These are phyloP conservation scores for Globisporangium spinosum DNA, from an alignment of 352 stramenopile genomes.

Conservation along the genomic window DNA sequence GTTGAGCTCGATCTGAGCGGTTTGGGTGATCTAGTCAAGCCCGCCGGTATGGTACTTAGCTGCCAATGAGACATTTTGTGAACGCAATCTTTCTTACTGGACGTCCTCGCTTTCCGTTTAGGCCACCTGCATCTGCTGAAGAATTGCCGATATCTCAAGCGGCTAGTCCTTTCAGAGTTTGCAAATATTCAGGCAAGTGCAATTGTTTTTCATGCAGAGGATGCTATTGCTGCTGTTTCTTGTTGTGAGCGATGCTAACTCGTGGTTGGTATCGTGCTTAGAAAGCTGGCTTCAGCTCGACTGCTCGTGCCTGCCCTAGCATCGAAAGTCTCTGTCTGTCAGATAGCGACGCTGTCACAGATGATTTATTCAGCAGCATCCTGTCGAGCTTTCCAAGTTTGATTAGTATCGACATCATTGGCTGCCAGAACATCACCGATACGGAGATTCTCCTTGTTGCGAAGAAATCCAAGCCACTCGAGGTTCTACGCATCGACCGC, in stretches of 20 bases:
- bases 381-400: constrained; percentile 35
- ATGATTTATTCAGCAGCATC: constrained; percentile 42
- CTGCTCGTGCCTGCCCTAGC: constrained; percentile 23
- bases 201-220: constrained; percentile 5
- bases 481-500: constrained; percentile 41
- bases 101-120: constrained; percentile 15
- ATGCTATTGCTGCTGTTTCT: background rate
- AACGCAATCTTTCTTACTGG: background rate
- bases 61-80: background rate
- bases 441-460: constrained; percentile 32
- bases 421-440: constrained; percentile 59
- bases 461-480: constrained; percentile 36
- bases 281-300: constrained; percentile 44
- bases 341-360: constrained; percentile 48
- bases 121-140: constrained; percentile 34
- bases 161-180: constrained; percentile 36
- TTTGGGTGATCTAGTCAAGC: background rate
- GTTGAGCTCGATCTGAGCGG: constrained; percentile 40
- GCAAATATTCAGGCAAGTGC: constrained; percentile 34
- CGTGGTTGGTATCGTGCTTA: constrained; percentile 16
- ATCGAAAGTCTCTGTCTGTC: constrained; percentile 35
- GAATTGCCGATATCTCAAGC: constrained; percentile 35
- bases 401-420: constrained; percentile 38
- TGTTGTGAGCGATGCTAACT: background rate
- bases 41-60: background rate